Conservation (phyloP, 2,329 filamentous ascomycete genomes). For the Endocalyx cinctus region DNA sequence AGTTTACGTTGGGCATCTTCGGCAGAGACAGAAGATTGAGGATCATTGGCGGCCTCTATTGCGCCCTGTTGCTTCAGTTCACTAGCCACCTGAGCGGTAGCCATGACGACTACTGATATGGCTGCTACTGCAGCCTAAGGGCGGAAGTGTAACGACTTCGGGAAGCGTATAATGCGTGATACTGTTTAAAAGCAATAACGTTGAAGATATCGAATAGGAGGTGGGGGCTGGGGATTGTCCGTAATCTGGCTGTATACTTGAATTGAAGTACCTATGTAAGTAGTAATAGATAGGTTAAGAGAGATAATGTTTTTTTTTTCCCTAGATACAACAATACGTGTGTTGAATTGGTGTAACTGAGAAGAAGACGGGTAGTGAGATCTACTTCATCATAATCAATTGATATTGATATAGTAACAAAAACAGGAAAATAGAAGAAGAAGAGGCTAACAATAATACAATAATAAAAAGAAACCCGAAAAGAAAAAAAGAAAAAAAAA, state of each 20-base stretch:
- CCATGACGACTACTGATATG: constrained; percentile 21
- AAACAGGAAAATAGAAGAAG: constrained; percentile 8
- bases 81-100: constrained; percentile 31
- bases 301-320: no score
- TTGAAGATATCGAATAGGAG: constrained; percentile 5
- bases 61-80: constrained; percentile 82
- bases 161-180: constrained; percentile 1
- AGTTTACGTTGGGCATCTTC: constrained; percentile 70
- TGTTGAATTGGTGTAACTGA: no score
- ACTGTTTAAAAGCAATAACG: constrained; percentile 1
- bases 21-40: constrained; percentile 61
- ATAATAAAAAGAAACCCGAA: constrained; percentile 9
- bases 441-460: constrained; percentile 24
- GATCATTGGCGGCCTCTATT: constrained; percentile 70
- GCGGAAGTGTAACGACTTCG: no score
- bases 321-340: no score
- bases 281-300: no score
- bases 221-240: no score
- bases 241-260: no score
- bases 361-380: no score
- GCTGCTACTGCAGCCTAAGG: constrained; percentile 24
- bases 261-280: no score
- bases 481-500: constrained; percentile 14
- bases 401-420: no score
- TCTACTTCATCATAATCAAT: no score